Percentiles rank a stretch among this genome's conserved stretches.
Conservation (phyloP, 257 asterid species). For the Solanum tarijense region DNA sequence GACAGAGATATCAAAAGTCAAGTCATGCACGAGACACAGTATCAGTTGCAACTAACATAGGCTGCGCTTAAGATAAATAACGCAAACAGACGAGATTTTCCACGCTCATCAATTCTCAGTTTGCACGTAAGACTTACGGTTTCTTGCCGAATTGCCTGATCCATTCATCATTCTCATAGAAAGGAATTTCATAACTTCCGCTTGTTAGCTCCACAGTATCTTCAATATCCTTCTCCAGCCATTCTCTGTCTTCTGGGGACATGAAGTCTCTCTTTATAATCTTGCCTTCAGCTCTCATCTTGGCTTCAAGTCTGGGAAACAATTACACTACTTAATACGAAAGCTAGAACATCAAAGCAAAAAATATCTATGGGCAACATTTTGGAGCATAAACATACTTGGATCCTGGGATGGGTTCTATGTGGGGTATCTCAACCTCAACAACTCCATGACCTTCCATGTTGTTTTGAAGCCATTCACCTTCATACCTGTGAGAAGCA, state of each 20-base stretch:
- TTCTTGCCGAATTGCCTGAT: slow-evolving; percentile 51
- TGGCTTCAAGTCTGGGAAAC: slow-evolving; percentile 67
- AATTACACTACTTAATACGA: background rate
- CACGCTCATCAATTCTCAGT: background rate
- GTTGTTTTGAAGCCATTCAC: slow-evolving; percentile 92
- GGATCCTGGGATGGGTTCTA: slow-evolving; percentile 89
- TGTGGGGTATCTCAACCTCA: slow-evolving; percentile 86
- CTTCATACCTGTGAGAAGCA: slow-evolving; percentile 63
- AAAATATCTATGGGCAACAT: background rate
- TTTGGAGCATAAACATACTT: slow-evolving; percentile 36
- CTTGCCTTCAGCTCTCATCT: slow-evolving; percentile 88
- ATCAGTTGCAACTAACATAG: background rate
- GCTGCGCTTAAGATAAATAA: background rate
- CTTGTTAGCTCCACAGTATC: slow-evolving; percentile 52
- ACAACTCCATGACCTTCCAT: slow-evolving; percentile 99
- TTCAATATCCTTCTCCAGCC: slow-evolving; percentile 97
- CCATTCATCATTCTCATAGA: slow-evolving; percentile 80
- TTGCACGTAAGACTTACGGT: slow-evolving; percentile 62
- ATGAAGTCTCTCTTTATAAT: slow-evolving; percentile 76
- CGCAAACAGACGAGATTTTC: background rate
- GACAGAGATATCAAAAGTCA: background rate
- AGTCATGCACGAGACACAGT: background rate
- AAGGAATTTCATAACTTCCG: slow-evolving; percentile 64
- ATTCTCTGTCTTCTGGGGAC: slow-evolving; percentile 88
- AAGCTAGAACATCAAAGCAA: background rate